A percentile compares a stretch with the other conserved stretches of the same genome.
Evolutionary conservation across 2,329 filamentous ascomycete genomes (phyloP).

Genomic region (Harringtonia lauricola): DNA sequence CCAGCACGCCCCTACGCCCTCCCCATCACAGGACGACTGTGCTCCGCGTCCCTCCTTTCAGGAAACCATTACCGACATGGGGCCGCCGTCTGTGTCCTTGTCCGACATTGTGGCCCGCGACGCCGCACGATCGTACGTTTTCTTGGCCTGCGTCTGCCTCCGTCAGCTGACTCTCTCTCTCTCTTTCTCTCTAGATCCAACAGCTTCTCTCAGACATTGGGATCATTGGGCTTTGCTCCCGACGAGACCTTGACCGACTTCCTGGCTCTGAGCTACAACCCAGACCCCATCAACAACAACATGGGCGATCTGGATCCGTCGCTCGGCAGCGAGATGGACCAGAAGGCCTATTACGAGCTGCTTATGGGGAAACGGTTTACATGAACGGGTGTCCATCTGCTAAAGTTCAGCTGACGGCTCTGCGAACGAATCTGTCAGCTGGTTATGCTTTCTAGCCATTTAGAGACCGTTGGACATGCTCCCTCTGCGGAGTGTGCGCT

Average conservation of each 20-base stretch:
- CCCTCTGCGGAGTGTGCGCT: too few species aligned
- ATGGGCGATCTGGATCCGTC: conserved; percentile 17
- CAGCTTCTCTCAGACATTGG: conserved; percentile 23
- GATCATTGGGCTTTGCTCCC: conserved; percentile 24
- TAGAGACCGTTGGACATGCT: too few species aligned
- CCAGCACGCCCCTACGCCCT: conserved; percentile 9
- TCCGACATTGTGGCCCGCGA: conserved; percentile 25
- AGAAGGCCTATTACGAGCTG: conserved; percentile 25
- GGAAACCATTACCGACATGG: neutral
- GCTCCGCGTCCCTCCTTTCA: neutral
- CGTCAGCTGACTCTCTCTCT: too few species aligned
- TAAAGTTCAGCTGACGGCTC: neutral
- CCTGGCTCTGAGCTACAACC: conserved; percentile 23
- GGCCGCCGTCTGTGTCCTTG: conserved; percentile 12
- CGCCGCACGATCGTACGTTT: conserved; percentile 21
- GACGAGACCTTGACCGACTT: conserved; percentile 26
- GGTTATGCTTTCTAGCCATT: too few species aligned
- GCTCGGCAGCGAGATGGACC: conserved; percentile 22
- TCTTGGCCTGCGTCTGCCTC: too few species aligned
- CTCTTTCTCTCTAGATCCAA: neutral
- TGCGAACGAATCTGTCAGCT: too few species aligned
- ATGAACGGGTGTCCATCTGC: neutral
- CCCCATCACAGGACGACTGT: conserved; percentile 11
- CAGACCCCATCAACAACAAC: conserved; percentile 18
- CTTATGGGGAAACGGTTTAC: conserved; percentile 20